Conservation (phyloP, 352 stramenopile species). For the Thalassiosira exigua region DNA sequence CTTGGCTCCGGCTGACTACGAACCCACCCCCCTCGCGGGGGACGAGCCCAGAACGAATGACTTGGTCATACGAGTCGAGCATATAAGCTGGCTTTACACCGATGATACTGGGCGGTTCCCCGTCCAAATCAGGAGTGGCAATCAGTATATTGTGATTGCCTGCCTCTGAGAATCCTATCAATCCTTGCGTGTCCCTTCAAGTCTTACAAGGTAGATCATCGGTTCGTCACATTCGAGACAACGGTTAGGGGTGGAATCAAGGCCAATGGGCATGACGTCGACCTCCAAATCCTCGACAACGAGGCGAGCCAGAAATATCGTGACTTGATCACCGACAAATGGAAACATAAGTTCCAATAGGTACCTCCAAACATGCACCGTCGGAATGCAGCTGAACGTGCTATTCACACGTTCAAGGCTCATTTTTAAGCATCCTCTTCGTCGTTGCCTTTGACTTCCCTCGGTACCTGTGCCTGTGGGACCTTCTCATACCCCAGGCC, state of each 20-base stretch:
- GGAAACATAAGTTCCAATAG: slow-evolving; percentile 1
- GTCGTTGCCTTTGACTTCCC: slow-evolving; percentile 7
- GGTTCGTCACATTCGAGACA: slow-evolving; percentile 43
- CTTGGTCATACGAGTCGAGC: slow-evolving; percentile 41
- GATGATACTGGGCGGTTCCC: too few relatives aligned
- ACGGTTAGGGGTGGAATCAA: slow-evolving; percentile 12
- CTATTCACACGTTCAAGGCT: slow-evolving; percentile 22
- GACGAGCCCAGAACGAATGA: neutral
- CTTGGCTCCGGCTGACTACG: neutral
- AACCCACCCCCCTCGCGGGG: neutral
- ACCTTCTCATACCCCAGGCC: too few relatives aligned
- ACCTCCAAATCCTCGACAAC: slow-evolving; percentile 52
- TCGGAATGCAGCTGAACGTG: slow-evolving; percentile 18
- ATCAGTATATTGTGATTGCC: slow-evolving; percentile 58
- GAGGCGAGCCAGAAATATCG: too few relatives aligned
- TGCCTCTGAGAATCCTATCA: slow-evolving; percentile 60
- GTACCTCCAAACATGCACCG: slow-evolving; percentile 8
- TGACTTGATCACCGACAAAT: slow-evolving; percentile 26
- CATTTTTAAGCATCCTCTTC: slow-evolving; percentile 17
- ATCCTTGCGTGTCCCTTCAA: slow-evolving; percentile 23
- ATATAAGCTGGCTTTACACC: too few relatives aligned
- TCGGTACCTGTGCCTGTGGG: slow-evolving; percentile 8
- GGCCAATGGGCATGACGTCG: slow-evolving; percentile 5
- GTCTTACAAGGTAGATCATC: slow-evolving; percentile 9
- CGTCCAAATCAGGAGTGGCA: slow-evolving; percentile 32